These are phyloP conservation scores for Saussurea involucrata DNA, from an alignment of 129 eudicot genomes.

Conservation along the genomic window DNA sequence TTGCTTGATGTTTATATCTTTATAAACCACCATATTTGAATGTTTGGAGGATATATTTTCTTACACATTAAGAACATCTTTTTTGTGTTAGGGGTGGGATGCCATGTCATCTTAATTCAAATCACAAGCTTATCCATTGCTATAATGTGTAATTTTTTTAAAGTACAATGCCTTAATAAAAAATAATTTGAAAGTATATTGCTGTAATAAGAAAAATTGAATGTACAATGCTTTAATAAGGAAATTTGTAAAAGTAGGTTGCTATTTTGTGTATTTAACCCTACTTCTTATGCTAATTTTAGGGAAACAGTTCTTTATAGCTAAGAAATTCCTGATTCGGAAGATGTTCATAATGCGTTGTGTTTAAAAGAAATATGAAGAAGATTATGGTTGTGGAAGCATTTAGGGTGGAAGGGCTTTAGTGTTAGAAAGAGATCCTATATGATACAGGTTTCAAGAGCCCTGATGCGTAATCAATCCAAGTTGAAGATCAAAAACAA, in stretches of 20 bases:
- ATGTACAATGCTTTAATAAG: too few relatives aligned
- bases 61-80: neutral
- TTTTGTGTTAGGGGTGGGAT: too few relatives aligned
- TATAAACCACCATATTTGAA: neutral
- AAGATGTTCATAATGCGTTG: neutral
- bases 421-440: neutral
- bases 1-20: neutral
- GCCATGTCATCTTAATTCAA: too few relatives aligned
- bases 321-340: neutral
- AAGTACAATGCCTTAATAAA: too few relatives aligned
- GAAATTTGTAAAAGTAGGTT: too few relatives aligned
- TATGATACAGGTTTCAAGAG: neutral
- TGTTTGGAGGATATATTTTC: neutral
- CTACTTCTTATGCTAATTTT: neutral
- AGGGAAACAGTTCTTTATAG: neutral
- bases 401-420: neutral
- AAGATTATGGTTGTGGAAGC: neutral
- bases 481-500: neutral
- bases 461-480: neutral
- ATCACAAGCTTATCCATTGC: too few relatives aligned
- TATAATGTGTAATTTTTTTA: too few relatives aligned
- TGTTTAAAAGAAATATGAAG: neutral
- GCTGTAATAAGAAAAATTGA: too few relatives aligned
- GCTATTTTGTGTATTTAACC: neutral
- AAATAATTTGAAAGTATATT: too few relatives aligned